phyloP scores from a whole-genome alignment of 768 basidiomycete genomes.

The Mycena pura region DNA sequence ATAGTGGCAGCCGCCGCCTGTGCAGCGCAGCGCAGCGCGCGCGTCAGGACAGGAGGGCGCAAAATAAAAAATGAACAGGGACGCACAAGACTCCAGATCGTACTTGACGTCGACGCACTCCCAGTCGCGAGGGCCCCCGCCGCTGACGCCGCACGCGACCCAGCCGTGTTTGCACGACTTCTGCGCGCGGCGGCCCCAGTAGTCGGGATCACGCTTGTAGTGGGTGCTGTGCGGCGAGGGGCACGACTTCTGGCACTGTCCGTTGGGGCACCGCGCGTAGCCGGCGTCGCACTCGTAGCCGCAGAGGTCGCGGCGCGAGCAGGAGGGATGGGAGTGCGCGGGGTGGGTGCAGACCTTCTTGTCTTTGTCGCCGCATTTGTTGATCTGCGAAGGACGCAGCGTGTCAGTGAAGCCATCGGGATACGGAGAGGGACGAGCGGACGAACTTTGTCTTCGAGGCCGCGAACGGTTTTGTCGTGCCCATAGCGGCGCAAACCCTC shows the following conservation, averaged over 20 bases:
- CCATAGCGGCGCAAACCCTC: not conserved
- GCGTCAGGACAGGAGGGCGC: not conserved
- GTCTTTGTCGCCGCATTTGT: constrained; percentile 8
- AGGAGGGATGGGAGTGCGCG: constrained; percentile 30
- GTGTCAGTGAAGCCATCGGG: not conserved
- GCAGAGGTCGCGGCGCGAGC: constrained; percentile 33
- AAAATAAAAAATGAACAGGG: not conserved
- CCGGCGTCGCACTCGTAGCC: constrained; percentile 40
- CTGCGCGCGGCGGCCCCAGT: constrained; percentile 29
- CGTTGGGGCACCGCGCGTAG: constrained; percentile 34
- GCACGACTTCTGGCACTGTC: constrained; percentile 31
- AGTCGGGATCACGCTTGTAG: not conserved
- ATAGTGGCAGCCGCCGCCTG: constrained; percentile 46
- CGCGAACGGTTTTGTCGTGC: not conserved
- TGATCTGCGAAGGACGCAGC: constrained; percentile 34
- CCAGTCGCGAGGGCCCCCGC: constrained; percentile 37
- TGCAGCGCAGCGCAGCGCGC: not conserved
- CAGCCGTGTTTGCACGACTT: constrained; percentile 34
- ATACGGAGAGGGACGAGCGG: not conserved
- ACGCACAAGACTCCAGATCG: constrained; percentile 48
- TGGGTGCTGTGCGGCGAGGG: constrained; percentile 7
- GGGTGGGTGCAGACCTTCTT: constrained; percentile 36
- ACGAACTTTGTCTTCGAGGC: not conserved
- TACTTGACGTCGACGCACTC: constrained; percentile 42
- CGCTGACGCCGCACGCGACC: constrained; percentile 41